These are phyloP conservation scores for Leptographium wingfieldii DNA, from an alignment of 2,329 filamentous ascomycete genomes.

Conservation along the genomic window DNA sequence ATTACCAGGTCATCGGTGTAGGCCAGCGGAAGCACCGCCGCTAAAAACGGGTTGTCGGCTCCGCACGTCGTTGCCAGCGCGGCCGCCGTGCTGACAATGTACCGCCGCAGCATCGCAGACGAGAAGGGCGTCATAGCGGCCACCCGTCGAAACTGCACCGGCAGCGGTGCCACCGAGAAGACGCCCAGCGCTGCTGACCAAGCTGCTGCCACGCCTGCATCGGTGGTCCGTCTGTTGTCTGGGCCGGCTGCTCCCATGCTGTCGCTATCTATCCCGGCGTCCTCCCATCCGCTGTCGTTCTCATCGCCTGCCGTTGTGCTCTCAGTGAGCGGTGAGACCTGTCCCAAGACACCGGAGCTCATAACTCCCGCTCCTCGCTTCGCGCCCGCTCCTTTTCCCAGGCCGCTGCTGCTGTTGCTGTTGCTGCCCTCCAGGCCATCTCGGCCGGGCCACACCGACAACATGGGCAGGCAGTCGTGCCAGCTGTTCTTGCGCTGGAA, in stretches of 20 bases:
- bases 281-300: background rate
- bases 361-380: background rate
- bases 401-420: background rate
- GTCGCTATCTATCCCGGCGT: background rate
- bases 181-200: background rate
- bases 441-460: background rate
- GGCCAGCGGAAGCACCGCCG: slow-evolving; percentile 12
- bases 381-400: background rate
- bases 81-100: slow-evolving; percentile 8
- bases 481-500: background rate
- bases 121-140: slow-evolving; percentile 12
- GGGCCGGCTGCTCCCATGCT: background rate
- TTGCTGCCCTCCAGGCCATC: background rate
- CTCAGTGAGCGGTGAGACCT: background rate
- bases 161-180: background rate
- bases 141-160: slow-evolving; percentile 3
- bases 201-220: background rate
- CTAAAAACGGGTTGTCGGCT: slow-evolving; percentile 10
- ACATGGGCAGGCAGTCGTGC: background rate
- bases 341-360: background rate
- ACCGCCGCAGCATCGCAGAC: slow-evolving; percentile 10
- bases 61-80: slow-evolving; percentile 5
- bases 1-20: slow-evolving; percentile 15
- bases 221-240: background rate
- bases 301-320: background rate